phyloP scores from a whole-genome alignment of 2,329 filamentous ascomycete genomes.

The Nannizziopsis barbatae region DNA sequence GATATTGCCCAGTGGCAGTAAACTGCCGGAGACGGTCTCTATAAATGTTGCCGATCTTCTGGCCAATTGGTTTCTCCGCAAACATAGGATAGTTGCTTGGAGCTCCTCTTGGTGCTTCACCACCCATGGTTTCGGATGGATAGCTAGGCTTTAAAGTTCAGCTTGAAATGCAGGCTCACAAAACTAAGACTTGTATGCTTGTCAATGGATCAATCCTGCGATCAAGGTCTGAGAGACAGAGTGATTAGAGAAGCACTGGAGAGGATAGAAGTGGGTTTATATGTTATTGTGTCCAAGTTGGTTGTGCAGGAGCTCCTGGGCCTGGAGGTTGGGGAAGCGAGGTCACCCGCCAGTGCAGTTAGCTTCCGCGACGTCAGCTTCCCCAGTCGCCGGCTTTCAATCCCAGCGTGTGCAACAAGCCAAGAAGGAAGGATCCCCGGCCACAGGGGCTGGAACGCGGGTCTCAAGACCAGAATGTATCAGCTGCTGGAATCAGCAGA shows the following conservation, averaged over 20 bases:
- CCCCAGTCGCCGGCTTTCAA: background rate
- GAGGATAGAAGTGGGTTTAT: background rate
- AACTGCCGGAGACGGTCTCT: slow-evolving; percentile 73
- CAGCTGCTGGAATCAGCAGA: slow-evolving; percentile 8
- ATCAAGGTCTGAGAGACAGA: too few species aligned
- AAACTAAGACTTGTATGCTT: background rate
- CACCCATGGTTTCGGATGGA: slow-evolving; percentile 25
- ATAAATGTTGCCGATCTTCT: slow-evolving; percentile 77
- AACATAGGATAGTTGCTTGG: slow-evolving; percentile 40
- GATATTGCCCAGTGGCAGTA: slow-evolving; percentile 67
- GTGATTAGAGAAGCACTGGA: background rate
- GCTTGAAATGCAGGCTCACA: background rate
- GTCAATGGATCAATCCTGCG: too few species aligned
- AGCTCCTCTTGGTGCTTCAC: slow-evolving; percentile 27
- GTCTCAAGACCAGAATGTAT: slow-evolving; percentile 3
- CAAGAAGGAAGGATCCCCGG: too few species aligned
- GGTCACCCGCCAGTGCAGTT: background rate
- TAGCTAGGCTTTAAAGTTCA: background rate
- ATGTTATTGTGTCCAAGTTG: background rate
- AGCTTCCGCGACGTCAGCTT: background rate
- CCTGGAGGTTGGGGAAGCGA: slow-evolving; percentile 3
- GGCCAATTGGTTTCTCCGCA: slow-evolving; percentile 49
- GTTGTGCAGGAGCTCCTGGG: background rate
- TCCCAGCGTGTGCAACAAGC: too few species aligned
- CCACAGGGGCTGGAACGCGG: background rate